phyloP scores from a whole-genome alignment of 2,329 filamentous ascomycete genomes.

The Apiospora koreana region DNA sequence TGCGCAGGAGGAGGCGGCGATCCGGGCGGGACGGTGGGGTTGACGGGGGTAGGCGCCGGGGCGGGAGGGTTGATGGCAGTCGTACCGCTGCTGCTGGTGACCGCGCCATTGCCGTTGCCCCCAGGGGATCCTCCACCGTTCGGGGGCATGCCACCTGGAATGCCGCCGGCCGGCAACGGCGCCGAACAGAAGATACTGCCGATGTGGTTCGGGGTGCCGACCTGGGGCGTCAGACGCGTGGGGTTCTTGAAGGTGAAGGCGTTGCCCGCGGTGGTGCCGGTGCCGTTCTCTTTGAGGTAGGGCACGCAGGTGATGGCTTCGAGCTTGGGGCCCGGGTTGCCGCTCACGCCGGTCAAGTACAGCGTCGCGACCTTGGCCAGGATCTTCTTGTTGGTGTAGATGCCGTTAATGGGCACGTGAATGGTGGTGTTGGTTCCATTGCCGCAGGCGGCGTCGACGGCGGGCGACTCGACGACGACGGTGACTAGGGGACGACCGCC shows the following conservation, averaged over 20 bases:
- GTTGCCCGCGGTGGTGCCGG: neutral
- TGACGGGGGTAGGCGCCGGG: neutral
- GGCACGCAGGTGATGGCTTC: neutral
- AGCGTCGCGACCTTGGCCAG: neutral
- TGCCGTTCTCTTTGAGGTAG: neutral
- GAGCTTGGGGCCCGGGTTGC: neutral
- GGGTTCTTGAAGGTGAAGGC: neutral
- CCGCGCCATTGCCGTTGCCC: neutral
- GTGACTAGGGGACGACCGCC: neutral
- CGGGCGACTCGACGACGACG: neutral
- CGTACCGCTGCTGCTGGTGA: too few relatives aligned
- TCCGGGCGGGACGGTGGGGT: neutral
- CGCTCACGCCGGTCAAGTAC: neutral
- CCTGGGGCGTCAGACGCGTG: neutral
- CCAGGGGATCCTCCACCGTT: neutral
- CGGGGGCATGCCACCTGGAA: neutral
- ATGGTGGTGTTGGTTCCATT: conserved; percentile 22
- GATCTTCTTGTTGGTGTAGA: neutral
- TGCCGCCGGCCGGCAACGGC: neutral
- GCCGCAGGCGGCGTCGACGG: neutral
- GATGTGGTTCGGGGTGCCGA: neutral
- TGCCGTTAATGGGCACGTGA: neutral
- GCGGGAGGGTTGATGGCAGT: neutral
- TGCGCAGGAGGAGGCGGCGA: neutral
- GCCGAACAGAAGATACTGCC: neutral